Conservation (phyloP, 2,329 filamentous ascomycete species). For the Arthroderma uncinatum region DNA sequence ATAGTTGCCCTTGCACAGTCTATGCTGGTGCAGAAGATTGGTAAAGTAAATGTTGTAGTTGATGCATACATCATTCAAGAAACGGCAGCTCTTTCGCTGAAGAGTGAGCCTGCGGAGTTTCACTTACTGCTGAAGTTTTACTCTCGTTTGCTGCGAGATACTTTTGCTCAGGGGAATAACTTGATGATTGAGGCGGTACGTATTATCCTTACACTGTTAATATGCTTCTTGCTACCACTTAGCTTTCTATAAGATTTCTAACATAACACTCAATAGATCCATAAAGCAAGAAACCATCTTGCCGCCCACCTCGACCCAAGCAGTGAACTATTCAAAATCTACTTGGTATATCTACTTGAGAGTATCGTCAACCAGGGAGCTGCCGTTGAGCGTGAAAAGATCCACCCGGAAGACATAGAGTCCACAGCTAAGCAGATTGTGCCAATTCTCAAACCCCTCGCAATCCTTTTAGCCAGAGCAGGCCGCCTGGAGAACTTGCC, state of each 20-base stretch:
- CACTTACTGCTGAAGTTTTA: constrained; percentile 77
- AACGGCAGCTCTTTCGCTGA: constrained; percentile 64
- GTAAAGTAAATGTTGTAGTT: constrained; percentile 66
- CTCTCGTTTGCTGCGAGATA: constrained; percentile 60
- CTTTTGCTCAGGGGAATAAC: constrained; percentile 56
- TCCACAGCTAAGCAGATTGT: constrained; percentile 77
- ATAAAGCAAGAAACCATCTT: constrained; percentile 67
- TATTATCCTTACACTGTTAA: constrained; percentile 12
- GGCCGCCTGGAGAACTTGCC: constrained; percentile 19
- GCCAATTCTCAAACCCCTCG: constrained; percentile 77
- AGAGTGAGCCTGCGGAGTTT: constrained; percentile 70
- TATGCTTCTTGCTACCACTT: not conserved
- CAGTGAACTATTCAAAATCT: constrained; percentile 70
- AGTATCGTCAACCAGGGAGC: constrained; percentile 85
- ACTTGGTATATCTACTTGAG: constrained; percentile 72
- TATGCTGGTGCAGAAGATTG: constrained; percentile 92
- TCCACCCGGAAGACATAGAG: constrained; percentile 66
- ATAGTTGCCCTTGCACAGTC: constrained; percentile 87
- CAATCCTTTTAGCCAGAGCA: constrained; percentile 58
- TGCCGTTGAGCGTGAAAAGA: constrained; percentile 60
- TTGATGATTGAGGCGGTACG: constrained; percentile 61
- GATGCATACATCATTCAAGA: constrained; percentile 80
- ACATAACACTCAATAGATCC: constrained; percentile 41
- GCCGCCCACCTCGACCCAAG: constrained; percentile 55
- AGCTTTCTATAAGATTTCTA: constrained; percentile 6